Conservation (phyloP, 140 eudicot species). For the Cichorium intybus region DNA sequence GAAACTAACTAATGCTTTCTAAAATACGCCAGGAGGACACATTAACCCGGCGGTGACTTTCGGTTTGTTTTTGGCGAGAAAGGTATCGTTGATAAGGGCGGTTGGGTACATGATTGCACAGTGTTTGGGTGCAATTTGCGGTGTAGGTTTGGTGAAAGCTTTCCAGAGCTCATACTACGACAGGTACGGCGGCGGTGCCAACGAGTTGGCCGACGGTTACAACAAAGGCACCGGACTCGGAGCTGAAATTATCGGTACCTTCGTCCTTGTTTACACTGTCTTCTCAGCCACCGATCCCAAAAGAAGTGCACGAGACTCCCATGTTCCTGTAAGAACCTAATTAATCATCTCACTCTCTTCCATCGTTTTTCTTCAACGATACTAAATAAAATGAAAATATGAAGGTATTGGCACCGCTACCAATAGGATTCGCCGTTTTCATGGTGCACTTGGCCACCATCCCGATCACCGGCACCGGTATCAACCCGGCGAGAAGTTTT, state of each 20-base stretch:
- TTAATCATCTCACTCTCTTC: not conserved
- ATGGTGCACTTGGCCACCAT: slow-evolving; percentile 53
- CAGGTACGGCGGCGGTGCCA: slow-evolving; percentile 58
- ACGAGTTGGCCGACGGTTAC: slow-evolving; percentile 44
- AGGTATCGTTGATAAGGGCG: slow-evolving; percentile 56
- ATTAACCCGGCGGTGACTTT: slow-evolving; percentile 64
- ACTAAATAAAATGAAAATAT: not conserved
- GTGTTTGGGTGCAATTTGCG: slow-evolving; percentile 61
- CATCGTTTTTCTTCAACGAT: no score
- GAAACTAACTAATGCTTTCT: slow-evolving; percentile 4
- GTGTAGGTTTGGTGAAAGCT: slow-evolving; percentile 58
- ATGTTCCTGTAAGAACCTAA: slow-evolving; percentile 45
- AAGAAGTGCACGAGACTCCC: slow-evolving; percentile 71
- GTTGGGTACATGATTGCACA: slow-evolving; percentile 54
- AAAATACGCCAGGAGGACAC: slow-evolving; percentile 46
- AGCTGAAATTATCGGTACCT: slow-evolving; percentile 71
- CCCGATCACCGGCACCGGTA: slow-evolving; percentile 43
- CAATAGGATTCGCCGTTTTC: slow-evolving; percentile 47
- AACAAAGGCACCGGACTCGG: slow-evolving; percentile 54
- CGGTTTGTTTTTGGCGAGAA: slow-evolving; percentile 52
- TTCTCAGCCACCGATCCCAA: slow-evolving; percentile 83
- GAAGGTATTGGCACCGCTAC: slow-evolving; percentile 47
- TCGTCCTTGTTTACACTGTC: slow-evolving; percentile 75
- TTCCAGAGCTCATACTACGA: slow-evolving; percentile 54
- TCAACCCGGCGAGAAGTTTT: slow-evolving; percentile 43